Conservation (phyloP, 495 filamentous ascomycete genomes). For the Chlorociboria aeruginascens region DNA sequence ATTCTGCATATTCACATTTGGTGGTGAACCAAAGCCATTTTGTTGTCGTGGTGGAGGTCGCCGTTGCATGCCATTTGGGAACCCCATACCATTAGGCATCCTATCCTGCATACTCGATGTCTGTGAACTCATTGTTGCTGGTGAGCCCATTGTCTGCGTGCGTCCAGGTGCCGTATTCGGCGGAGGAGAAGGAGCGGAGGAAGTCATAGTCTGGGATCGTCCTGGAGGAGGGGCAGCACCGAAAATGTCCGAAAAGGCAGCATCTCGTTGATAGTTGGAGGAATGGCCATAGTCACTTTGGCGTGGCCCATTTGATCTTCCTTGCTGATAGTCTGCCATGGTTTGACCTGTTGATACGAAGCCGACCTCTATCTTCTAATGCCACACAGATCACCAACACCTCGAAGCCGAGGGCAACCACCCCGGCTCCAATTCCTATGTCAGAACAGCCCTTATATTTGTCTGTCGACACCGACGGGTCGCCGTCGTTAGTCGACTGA, state of each 20-base stretch:
- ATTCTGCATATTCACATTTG: conserved; percentile 20
- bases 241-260: conserved; percentile 93
- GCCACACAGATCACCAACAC: not conserved
- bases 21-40: conserved; percentile 30
- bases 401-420: conserved; percentile 11
- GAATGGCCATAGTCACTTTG: conserved; percentile 52
- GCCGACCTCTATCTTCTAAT: not conserved
- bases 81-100: conserved; percentile 2
- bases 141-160: conserved; percentile 22
- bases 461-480: conserved; percentile 12
- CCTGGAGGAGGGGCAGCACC: conserved; percentile 77
- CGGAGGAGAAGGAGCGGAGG: conserved; percentile 41
- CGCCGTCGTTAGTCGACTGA: conserved; percentile 13
- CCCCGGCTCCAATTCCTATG: conserved; percentile 6
- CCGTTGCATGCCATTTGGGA: conserved; percentile 16
- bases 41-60: conserved; percentile 21
- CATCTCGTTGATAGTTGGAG: conserved; percentile 73
- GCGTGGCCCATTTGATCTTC: conserved; percentile 52
- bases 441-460: conserved; percentile 7
- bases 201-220: conserved; percentile 77
- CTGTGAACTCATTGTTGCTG: conserved; percentile 5
- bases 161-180: conserved; percentile 28
- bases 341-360: conserved; percentile 11
- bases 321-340: conserved; percentile 86
- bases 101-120: conserved; percentile 6